Percentiles rank a stretch among this genome's conserved stretches.
Evolutionary conservation across 2,329 filamentous ascomycete genomes (phyloP).

Genomic region (Colletotrichum salicis): DNA sequence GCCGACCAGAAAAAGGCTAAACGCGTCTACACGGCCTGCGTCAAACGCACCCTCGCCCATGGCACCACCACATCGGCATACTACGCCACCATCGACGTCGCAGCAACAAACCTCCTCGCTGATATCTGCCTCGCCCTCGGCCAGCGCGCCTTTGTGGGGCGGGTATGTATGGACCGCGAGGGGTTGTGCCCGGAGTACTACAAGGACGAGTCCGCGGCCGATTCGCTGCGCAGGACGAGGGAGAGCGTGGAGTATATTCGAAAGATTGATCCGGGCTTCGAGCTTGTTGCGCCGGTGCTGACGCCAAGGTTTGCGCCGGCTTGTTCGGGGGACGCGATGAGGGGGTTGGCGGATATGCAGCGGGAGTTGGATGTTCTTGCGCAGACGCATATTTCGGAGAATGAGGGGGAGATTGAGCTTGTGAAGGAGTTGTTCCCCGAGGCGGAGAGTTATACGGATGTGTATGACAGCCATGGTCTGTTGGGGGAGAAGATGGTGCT

Average conservation of each 20-base stretch:
- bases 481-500: constrained; percentile 80
- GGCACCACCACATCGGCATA: constrained; percentile 96
- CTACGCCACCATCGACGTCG: constrained; percentile 89
- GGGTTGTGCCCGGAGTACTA: constrained; percentile 79
- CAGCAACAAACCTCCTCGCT: constrained; percentile 90
- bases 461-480: constrained; percentile 81
- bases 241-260: constrained; percentile 73
- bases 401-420: constrained; percentile 76
- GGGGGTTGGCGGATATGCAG: constrained; percentile 72
- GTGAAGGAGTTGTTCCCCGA: constrained; percentile 77
- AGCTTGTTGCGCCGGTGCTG: constrained; percentile 80
- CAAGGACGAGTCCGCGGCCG: constrained; percentile 74
- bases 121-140: constrained; percentile 82
- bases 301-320: constrained; percentile 77
- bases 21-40: constrained; percentile 79
- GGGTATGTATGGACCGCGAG: constrained; percentile 91
- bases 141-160: constrained; percentile 89
- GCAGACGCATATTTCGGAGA: constrained; percentile 93
- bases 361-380: constrained; percentile 71
- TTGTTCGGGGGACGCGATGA: constrained; percentile 70
- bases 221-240: constrained; percentile 65
- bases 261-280: constrained; percentile 71
- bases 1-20: constrained; percentile 69
- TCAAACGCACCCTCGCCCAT: constrained; percentile 83
- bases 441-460: constrained; percentile 72